Evolutionary conservation across 148 eudicot species (phyloP).

Genomic region (Cornus controversa): DNA sequence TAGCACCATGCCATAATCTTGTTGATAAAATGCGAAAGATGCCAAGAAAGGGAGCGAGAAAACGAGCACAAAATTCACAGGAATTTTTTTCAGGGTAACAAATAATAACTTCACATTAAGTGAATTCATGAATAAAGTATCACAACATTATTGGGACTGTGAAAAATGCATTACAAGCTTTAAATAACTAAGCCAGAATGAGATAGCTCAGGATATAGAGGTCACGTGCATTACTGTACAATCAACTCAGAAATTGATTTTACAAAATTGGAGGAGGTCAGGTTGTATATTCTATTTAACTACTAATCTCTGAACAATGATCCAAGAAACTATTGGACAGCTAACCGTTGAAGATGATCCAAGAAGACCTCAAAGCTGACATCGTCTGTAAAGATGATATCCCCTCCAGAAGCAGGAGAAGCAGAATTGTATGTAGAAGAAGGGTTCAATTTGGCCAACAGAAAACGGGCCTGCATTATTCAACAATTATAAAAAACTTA

Average conservation of each 20-base stretch:
- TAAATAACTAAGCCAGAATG: background rate
- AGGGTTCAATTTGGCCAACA: conserved; percentile 93
- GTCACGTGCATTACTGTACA: conserved; percentile 47
- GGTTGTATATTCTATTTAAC: conserved; percentile 32
- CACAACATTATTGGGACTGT: background rate
- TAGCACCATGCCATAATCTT: too few relatives aligned
- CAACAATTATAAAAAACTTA: background rate
- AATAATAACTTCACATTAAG: background rate
- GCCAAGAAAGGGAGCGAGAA: too few relatives aligned
- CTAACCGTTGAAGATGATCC: conserved; percentile 90
- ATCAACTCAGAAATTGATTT: conserved; percentile 18
- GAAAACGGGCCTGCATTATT: conserved; percentile 83
- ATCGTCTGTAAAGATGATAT: conserved; percentile 88
- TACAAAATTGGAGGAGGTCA: conserved; percentile 52
- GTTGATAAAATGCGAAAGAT: too few relatives aligned
- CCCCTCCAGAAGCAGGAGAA: conserved; percentile 74
- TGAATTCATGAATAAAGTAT: background rate
- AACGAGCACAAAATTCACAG: too few relatives aligned
- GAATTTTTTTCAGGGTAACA: too few relatives aligned
- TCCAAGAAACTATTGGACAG: conserved; percentile 64
- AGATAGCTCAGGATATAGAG: background rate
- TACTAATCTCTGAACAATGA: conserved; percentile 53
- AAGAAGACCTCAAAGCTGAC: conserved; percentile 90
- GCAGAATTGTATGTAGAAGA: conserved; percentile 87
- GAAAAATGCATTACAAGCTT: background rate